Conservation (phyloP, 768 basidiomycete genomes). For the Pisolithus marmoratus region DNA sequence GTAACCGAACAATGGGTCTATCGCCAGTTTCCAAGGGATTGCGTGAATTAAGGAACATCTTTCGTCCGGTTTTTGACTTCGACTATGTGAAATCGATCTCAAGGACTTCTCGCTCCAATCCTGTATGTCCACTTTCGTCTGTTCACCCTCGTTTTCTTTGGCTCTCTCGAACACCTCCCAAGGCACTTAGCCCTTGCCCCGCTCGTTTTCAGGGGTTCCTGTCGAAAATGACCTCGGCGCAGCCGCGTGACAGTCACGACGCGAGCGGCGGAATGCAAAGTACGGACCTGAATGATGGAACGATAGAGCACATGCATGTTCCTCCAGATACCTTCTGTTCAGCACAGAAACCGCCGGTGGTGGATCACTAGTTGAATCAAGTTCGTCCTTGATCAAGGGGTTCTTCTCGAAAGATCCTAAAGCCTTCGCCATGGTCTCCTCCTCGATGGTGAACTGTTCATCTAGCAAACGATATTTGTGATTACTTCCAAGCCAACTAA, state of each 20-base stretch:
- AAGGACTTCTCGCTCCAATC: conserved; percentile 83
- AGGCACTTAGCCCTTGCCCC: conserved; percentile 59
- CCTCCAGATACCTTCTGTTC: conserved; percentile 89
- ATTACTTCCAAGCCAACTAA: conserved; percentile 74
- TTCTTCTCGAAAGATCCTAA: conserved; percentile 44
- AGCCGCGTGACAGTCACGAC: conserved; percentile 86
- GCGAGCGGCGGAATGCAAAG: conserved; percentile 83
- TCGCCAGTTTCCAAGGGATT: no score
- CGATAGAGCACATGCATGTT: conserved; percentile 93
- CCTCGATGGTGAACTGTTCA: conserved; percentile 59
- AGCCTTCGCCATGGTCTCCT: conserved; percentile 60
- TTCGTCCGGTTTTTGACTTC: conserved; percentile 20
- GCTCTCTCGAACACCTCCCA: conserved; percentile 73
- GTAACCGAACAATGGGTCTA: no score
- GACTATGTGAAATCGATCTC: conserved; percentile 58
- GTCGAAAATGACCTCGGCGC: conserved; percentile 78
- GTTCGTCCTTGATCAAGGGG: conserved; percentile 28
- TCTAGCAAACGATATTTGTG: conserved; percentile 76
- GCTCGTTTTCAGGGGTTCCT: conserved; percentile 38
- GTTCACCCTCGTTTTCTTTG: conserved; percentile 42
- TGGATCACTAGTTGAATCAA: conserved; percentile 27
- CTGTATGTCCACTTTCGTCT: conserved; percentile 62
- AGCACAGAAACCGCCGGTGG: conserved; percentile 77
- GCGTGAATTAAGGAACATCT: neutral
- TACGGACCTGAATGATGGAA: conserved; percentile 81